phyloP scores from a whole-genome alignment of 306 rosid genomes.

The Citrullus mucosospermus region DNA sequence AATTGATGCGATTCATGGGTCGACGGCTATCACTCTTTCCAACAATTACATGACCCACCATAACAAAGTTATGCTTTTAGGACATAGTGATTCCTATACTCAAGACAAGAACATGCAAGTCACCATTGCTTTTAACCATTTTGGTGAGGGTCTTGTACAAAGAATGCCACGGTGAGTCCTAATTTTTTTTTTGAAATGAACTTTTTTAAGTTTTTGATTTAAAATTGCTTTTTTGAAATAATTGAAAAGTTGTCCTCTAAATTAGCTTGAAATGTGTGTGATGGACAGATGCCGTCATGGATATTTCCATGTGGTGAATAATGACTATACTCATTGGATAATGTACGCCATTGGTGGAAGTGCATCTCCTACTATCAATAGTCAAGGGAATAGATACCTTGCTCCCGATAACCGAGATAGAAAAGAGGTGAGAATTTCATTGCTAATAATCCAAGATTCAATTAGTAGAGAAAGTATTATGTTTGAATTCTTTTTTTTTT shows the following conservation, averaged over 20 bases:
- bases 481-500: too few species aligned
- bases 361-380: slow-evolving; percentile 78
- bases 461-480: too few species aligned
- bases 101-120: slow-evolving; percentile 81
- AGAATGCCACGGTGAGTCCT: slow-evolving; percentile 49
- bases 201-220: too few species aligned
- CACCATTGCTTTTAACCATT: slow-evolving; percentile 91
- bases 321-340: slow-evolving; percentile 79
- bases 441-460: too few species aligned
- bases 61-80: slow-evolving; percentile 90
- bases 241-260: too few species aligned
- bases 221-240: too few species aligned
- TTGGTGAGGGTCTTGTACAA: slow-evolving; percentile 83
- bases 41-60: slow-evolving; percentile 76
- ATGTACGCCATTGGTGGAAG: slow-evolving; percentile 96
- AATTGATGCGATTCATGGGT: slow-evolving; percentile 73
- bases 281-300: slow-evolving; percentile 73
- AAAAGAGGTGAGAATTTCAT: slow-evolving; percentile 51
- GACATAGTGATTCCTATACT: slow-evolving; percentile 64
- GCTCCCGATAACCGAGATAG: slow-evolving; percentile 41
- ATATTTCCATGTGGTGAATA: slow-evolving; percentile 93
- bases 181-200: too few species aligned
- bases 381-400: slow-evolving; percentile 87
- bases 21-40: slow-evolving; percentile 73
- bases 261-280: too few species aligned